phyloP scores from a whole-genome alignment of 345 rosid genomes.

The Aquilaria sinensis region DNA sequence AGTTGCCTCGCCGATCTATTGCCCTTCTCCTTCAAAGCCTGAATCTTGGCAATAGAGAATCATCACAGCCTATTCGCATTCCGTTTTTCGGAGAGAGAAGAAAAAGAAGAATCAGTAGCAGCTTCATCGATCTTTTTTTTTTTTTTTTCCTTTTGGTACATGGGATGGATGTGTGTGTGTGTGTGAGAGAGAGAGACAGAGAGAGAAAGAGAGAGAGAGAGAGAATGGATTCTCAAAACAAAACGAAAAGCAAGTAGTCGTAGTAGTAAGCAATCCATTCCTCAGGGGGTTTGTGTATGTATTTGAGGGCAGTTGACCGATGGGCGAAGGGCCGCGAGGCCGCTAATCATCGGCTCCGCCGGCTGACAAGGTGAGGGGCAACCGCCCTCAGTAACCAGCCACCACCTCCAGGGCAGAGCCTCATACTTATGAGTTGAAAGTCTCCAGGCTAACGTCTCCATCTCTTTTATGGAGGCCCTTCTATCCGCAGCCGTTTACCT shows the following conservation, averaged over 20 bases:
- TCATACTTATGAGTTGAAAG: constrained; percentile 4
- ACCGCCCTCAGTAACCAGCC: constrained; percentile 2
- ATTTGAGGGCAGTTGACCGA: background rate
- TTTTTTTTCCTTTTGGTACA: background rate
- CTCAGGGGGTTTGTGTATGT: too few species aligned
- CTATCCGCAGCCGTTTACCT: too few species aligned
- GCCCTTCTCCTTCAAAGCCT: constrained; percentile 10
- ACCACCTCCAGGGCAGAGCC: constrained; percentile 24
- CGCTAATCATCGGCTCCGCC: constrained; percentile 32
- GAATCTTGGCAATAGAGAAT: constrained; percentile 4
- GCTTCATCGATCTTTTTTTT: background rate
- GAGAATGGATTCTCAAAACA: too few species aligned
- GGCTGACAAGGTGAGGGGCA: constrained; percentile 3
- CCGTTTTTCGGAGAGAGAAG: background rate
- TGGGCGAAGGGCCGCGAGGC: too few species aligned
- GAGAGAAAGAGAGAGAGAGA: too few species aligned
- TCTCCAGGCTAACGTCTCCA: too few species aligned
- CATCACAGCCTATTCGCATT: constrained; percentile 27
- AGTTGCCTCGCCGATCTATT: constrained; percentile 11
- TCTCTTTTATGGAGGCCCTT: too few species aligned
- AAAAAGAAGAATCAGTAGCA: background rate
- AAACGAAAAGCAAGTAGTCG: too few species aligned
- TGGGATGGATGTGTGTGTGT: constrained; percentile 3
- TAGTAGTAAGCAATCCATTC: too few species aligned
- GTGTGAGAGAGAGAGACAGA: too few species aligned